Conservation (phyloP, 1,139 yeast genomes). For the Magnusiomyces paraingens region DNA sequence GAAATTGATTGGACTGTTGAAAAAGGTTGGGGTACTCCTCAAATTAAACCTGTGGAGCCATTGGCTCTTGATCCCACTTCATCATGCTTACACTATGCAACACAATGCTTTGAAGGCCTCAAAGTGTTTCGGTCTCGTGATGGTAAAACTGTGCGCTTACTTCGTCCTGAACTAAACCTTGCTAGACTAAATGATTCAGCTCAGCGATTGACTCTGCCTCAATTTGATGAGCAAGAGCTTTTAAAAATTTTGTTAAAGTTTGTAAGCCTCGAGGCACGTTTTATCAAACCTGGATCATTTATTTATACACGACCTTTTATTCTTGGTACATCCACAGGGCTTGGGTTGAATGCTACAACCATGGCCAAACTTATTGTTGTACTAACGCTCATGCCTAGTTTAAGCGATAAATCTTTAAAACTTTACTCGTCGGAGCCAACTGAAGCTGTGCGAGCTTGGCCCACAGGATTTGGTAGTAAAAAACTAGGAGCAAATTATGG, state of each 20-base stretch:
- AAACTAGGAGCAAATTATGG: conserved; percentile 45
- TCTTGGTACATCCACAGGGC: conserved; percentile 33
- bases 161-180: conserved; percentile 40
- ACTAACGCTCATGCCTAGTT: conserved; percentile 34
- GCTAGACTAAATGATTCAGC: conserved; percentile 39
- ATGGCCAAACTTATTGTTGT: conserved; percentile 37
- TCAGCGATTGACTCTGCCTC: conserved; percentile 38
- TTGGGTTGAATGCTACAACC: conserved; percentile 37
- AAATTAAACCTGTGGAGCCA: conserved; percentile 37
- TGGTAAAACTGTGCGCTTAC: conserved; percentile 35
- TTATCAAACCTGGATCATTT: conserved; percentile 29
- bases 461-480: conserved; percentile 42
- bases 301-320: conserved; percentile 31
- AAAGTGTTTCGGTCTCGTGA: conserved; percentile 29
- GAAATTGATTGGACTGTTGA: conserved; percentile 37
- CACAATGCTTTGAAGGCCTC: conserved; percentile 34
- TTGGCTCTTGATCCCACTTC: conserved; percentile 30
- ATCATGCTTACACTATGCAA: conserved; percentile 31
- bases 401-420: conserved; percentile 33
- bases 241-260: conserved; percentile 35
- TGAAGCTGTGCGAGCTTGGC: conserved; percentile 41
- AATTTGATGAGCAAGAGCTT: conserved; percentile 37
- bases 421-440: conserved; percentile 33
- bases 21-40: conserved; percentile 39
- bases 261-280: conserved; percentile 34